phyloP scores from a whole-genome alignment of 495 filamentous ascomycete genomes.

The Saxophila tyrrhenica region DNA sequence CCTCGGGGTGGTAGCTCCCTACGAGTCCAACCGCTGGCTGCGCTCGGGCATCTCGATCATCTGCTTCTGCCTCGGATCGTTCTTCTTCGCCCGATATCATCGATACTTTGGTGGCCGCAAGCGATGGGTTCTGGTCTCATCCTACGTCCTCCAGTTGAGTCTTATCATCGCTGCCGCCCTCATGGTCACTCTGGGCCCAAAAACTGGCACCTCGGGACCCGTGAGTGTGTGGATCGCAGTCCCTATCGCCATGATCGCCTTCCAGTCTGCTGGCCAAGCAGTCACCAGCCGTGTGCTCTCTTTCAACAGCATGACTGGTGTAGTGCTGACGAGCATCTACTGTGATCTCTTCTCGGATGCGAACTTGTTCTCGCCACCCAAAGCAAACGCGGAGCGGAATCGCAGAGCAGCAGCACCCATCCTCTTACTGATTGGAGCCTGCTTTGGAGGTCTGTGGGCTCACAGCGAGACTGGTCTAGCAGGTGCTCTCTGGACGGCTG shows the following conservation, averaged over 20 bases:
- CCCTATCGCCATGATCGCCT: conserved; percentile 53
- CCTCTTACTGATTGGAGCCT: conserved; percentile 46
- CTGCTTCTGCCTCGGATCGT: conserved; percentile 56
- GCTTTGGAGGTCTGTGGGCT: conserved; percentile 48
- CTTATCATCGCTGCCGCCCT: conserved; percentile 46
- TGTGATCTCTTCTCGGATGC: conserved; percentile 58
- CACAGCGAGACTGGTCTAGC: conserved; percentile 45
- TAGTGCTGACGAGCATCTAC: conserved; percentile 61
- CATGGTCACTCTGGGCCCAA: conserved; percentile 41
- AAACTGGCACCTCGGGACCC: conserved; percentile 23
- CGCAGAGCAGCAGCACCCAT: conserved; percentile 45
- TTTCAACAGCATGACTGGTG: conserved; percentile 51
- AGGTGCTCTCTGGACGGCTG: conserved; percentile 47
- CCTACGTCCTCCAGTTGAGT: conserved; percentile 45
- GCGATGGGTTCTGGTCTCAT: conserved; percentile 51
- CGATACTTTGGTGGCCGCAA: conserved; percentile 41
- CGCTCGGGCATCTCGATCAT: conserved; percentile 52
- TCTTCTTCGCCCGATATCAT: conserved; percentile 53
- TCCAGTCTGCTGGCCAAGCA: conserved; percentile 60
- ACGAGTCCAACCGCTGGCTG: conserved; percentile 47
- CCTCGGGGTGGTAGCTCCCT: conserved; percentile 48
- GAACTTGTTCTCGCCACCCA: conserved; percentile 36
- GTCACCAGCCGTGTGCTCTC: conserved; percentile 54
- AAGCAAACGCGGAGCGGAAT: conserved; percentile 46
- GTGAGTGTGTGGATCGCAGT: conserved; percentile 45